Base-by-base conservation (phyloP, 208 protist species). In the Phytomonas sp. region DNA sequence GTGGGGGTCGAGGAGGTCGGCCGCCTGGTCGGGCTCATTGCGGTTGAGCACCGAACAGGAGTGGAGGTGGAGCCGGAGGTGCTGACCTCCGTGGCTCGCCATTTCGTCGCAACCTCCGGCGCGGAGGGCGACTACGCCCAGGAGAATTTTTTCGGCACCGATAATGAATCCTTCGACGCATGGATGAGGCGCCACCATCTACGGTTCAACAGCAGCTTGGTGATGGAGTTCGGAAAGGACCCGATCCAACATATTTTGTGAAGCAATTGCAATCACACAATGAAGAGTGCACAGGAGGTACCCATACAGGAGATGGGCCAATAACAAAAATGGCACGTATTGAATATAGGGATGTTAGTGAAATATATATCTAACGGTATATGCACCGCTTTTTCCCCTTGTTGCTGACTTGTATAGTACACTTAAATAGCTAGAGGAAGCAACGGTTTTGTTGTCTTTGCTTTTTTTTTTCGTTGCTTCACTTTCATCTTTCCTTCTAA, bases 211-310 rank as follows among this genome's bases (percentile, higher is more conserved):
- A 82, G 78, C 69, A 91, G 84, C 70, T 67, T 93, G 0, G 91
- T 94, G 76, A 67, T 90, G 74, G 85, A 93, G 78, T 96, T 93
- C 62, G 91, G 87, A 29, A 94, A 96, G 75, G 87, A 94, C 67
- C 88, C 91, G n/a, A 78, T 96, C 34, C 37, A 80, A 60, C 82
- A 92, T 81, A 82, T 86, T 12, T n/a, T 16, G 19, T 23, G 19
- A 64, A 64, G 40, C 40, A 19, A 4, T 4, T 4, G 12, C 12
- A 49, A 49, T 12, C 6, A 12, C 12, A 12, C 40, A 12, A 12
- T 12, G 40, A 49, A 49, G 12, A 49, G 40, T 16, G 40, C 40
- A 49, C 12, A 49, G 40, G 36, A 40, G 10, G 10, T 10, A 40
- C 36, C 36, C 36, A 40, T 40, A 40, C 36, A 40, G 36, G 40